Evolutionary conservation across 108 stramenopile species (phyloP).

Genomic region (Stephanodiscus minutulus): DNA sequence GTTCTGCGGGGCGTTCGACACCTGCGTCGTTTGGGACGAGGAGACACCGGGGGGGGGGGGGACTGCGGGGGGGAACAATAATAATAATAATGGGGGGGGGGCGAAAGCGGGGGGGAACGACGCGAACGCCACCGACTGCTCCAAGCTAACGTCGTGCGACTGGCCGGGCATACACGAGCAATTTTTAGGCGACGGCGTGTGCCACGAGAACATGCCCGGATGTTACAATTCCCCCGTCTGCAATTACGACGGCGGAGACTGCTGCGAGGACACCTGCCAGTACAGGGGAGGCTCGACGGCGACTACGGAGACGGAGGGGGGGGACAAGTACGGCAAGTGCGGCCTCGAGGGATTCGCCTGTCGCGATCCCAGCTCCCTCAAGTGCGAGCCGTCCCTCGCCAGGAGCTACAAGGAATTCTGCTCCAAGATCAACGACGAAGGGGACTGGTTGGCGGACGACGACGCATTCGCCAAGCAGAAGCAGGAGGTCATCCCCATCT

Average conservation of each 20-base stretch:
- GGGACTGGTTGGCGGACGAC: slow-evolving; percentile 22
- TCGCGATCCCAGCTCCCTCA: slow-evolving; percentile 65
- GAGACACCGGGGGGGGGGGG: slow-evolving; percentile 30
- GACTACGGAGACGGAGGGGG: slow-evolving; percentile 15
- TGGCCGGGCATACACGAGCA: slow-evolving; percentile 80
- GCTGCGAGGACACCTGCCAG: slow-evolving; percentile 80
- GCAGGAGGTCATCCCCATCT: slow-evolving; percentile 33
- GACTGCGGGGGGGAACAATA: not conserved
- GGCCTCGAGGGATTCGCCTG: slow-evolving; percentile 88
- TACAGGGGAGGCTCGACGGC: slow-evolving; percentile 18
- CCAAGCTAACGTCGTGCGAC: slow-evolving; percentile 66
- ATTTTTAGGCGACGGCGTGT: slow-evolving; percentile 85
- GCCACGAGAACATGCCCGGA: slow-evolving; percentile 80
- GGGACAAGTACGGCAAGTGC: slow-evolving; percentile 58
- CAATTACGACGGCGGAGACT: slow-evolving; percentile 88
- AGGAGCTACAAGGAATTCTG: slow-evolving; percentile 48
- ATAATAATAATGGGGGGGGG: not conserved
- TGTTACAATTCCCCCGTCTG: slow-evolving; percentile 91
- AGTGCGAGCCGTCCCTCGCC: slow-evolving; percentile 64
- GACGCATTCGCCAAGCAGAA: slow-evolving; percentile 3
- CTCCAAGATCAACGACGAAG: slow-evolving; percentile 24
- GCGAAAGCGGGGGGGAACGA: not conserved
- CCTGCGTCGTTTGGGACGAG: slow-evolving; percentile 76
- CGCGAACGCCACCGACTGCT: slow-evolving; percentile 59
- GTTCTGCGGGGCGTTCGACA: slow-evolving; percentile 79